A percentile compares a stretch with the other conserved stretches of the same genome.
phyloP scores from a whole-genome alignment of 2,329 filamentous ascomycete species.

The Didymella segeticola region DNA sequence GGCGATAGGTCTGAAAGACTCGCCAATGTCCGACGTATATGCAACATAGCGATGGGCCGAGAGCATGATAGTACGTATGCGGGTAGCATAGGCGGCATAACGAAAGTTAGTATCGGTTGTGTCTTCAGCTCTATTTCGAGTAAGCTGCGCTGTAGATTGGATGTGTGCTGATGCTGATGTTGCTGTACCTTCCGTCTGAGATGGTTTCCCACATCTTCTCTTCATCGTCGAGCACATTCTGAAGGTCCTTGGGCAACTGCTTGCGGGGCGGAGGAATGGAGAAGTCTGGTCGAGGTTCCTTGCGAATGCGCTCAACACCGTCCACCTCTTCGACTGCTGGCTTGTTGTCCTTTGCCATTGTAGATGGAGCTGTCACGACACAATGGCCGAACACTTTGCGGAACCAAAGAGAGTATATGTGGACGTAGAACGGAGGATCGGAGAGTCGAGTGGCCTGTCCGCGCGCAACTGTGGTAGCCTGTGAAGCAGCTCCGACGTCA shows the following conservation, averaged over 20 bases:
- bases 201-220: conserved; percentile 75
- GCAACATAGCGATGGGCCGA: conserved; percentile 95
- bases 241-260: conserved; percentile 61
- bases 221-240: conserved; percentile 65
- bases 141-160: neutral
- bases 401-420: neutral
- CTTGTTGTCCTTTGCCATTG: conserved; percentile 50
- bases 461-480: conserved; percentile 2
- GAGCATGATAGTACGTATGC: conserved; percentile 84
- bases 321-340: conserved; percentile 31
- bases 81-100: conserved; percentile 90
- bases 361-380: neutral
- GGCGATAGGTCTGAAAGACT: conserved; percentile 91
- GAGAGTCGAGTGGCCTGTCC: neutral
- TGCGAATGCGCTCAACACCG: conserved; percentile 52
- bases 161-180: neutral
- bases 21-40: conserved; percentile 95
- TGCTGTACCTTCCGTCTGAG: conserved; percentile 75
- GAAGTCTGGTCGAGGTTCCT: conserved; percentile 56
- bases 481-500: conserved; percentile 13
- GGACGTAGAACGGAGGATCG: neutral
- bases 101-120: conserved; percentile 85
- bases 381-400: too few relatives aligned
- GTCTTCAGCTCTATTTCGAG: conserved; percentile 66
- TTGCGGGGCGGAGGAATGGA: conserved; percentile 56